phyloP scores from a whole-genome alignment of 2,329 filamentous ascomycete species.

The Hortaea sp. region DNA sequence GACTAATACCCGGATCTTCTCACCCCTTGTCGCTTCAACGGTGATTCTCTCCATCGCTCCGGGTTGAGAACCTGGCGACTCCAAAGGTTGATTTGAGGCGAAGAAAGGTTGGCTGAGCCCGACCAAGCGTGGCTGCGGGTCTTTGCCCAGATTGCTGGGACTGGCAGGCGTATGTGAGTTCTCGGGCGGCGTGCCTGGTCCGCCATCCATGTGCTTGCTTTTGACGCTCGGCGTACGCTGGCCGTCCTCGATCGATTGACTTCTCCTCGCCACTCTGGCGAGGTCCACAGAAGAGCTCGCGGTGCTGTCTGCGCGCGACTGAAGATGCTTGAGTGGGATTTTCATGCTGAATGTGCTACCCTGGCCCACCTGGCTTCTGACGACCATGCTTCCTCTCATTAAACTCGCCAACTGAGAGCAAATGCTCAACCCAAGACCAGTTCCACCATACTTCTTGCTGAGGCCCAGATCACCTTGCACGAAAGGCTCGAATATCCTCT shows the following conservation, averaged over 20 bases:
- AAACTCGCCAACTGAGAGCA: conserved; percentile 74
- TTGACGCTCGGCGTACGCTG: conserved; percentile 7
- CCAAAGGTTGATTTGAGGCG: conserved; percentile 36
- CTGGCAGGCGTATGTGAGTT: conserved; percentile 7
- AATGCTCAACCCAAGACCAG: conserved; percentile 78
- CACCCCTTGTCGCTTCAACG: conserved; percentile 45
- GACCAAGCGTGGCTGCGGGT: conserved; percentile 66
- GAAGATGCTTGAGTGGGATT: conserved; percentile 69
- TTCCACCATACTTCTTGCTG: conserved; percentile 83
- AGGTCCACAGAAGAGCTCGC: conserved; percentile 27
- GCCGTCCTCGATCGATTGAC: conserved; percentile 9
- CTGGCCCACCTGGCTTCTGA: conserved; percentile 61
- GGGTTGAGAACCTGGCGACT: conserved; percentile 50
- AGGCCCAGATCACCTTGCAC: conserved; percentile 84
- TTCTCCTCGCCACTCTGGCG: conserved; percentile 5
- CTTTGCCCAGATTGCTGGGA: conserved; percentile 26
- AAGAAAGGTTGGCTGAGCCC: conserved; percentile 81
- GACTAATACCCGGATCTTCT: conserved; percentile 70
- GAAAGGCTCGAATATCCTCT: conserved; percentile 86
- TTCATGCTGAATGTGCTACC: conserved; percentile 76
- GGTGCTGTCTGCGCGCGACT: conserved; percentile 51
- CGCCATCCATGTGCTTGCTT: conserved; percentile 9
- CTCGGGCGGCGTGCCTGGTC: not conserved
- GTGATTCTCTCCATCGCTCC: conserved; percentile 56
- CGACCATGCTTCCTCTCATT: conserved; percentile 67